phyloP scores from a whole-genome alignment of 495 filamentous ascomycete species.

The Penicillium goetzii region DNA sequence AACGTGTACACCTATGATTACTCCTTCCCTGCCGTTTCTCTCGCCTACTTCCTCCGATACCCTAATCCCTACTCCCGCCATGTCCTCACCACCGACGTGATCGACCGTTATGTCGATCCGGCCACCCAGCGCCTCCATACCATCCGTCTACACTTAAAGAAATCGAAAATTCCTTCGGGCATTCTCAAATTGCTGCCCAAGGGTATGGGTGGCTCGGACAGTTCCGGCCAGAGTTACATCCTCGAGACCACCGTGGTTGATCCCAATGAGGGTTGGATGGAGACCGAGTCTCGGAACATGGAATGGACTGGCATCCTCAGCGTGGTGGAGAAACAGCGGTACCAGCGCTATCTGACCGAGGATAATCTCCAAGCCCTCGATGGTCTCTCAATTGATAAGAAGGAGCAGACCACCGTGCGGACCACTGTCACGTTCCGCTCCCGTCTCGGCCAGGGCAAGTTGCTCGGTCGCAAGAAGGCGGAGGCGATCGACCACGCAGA shows the following conservation, averaged over 20 bases:
- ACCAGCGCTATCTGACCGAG: conserved; percentile 53
- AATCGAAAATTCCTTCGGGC: conserved; percentile 82
- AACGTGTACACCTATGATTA: conserved; percentile 88
- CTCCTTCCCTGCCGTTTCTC: conserved; percentile 85
- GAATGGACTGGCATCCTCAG: conserved; percentile 91
- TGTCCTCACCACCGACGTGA: conserved; percentile 95
- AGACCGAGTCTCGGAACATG: conserved; percentile 79
- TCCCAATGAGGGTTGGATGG: conserved; percentile 85
- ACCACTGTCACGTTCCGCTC: conserved; percentile 87
- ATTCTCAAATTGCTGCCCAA: conserved; percentile 81
- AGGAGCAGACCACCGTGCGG: conserved; percentile 75
- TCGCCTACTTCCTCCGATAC: conserved; percentile 99
- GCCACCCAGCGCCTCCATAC: conserved; percentile 80
- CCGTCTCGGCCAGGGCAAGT: conserved; percentile 72
- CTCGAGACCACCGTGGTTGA: conserved; percentile 91
- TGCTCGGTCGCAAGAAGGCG: conserved; percentile 56
- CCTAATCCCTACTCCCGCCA: conserved; percentile 96
- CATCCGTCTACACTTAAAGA: conserved; percentile 89
- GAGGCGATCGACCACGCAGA: conserved; percentile 33
- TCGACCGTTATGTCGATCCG: conserved; percentile 82
- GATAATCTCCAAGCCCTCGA: conserved; percentile 27
- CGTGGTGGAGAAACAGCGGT: conserved; percentile 86
- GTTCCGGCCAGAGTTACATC: conserved; percentile 79
- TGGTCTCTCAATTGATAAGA: conserved; percentile 42
- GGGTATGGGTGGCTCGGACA: conserved; percentile 73